Evolutionary conservation across 2,329 filamentous ascomycete species (phyloP).

Genomic region (Colletotrichum tamarilloi): DNA sequence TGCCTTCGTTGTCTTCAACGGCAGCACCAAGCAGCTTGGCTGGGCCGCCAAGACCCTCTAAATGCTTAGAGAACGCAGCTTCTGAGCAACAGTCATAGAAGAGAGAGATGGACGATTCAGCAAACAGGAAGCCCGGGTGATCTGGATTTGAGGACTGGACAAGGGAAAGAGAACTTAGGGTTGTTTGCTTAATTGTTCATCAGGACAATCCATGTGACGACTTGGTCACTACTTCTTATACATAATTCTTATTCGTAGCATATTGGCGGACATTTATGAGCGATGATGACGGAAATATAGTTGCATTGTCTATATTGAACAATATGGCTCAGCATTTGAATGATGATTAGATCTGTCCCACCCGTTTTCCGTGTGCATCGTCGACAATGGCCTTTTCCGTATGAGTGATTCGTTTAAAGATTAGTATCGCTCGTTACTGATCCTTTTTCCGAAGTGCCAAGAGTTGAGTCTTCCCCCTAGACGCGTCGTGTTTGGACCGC

Average conservation of each 20-base stretch:
- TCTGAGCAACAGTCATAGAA: background rate
- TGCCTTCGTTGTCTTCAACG: conserved; percentile 69
- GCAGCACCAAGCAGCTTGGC: conserved; percentile 50
- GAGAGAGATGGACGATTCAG: background rate
- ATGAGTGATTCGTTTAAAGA: too few species aligned
- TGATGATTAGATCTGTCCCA: background rate
- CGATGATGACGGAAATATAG: background rate
- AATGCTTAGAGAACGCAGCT: background rate
- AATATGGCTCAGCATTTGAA: background rate
- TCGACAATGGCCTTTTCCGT: background rate
- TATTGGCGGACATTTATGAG: conserved; percentile 7
- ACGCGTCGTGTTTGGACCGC: background rate
- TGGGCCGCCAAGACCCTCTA: conserved; percentile 47
- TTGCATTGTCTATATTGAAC: background rate
- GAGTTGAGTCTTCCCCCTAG: background rate
- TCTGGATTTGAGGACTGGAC: conserved; percentile 4
- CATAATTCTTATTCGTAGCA: conserved; percentile 2
- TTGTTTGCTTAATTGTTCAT: background rate
- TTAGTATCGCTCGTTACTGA: background rate
- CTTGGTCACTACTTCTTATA: conserved; percentile 18
- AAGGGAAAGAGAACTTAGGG: background rate
- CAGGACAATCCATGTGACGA: background rate
- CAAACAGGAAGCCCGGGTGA: background rate
- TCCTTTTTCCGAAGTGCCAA: conserved; percentile 15
- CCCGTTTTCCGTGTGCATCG: background rate